Evolutionary conservation across 2,329 filamentous ascomycete species (phyloP), one percentile per base, ranked within the genome.

Genomic region (Fusarium xyrophilum): DNA sequence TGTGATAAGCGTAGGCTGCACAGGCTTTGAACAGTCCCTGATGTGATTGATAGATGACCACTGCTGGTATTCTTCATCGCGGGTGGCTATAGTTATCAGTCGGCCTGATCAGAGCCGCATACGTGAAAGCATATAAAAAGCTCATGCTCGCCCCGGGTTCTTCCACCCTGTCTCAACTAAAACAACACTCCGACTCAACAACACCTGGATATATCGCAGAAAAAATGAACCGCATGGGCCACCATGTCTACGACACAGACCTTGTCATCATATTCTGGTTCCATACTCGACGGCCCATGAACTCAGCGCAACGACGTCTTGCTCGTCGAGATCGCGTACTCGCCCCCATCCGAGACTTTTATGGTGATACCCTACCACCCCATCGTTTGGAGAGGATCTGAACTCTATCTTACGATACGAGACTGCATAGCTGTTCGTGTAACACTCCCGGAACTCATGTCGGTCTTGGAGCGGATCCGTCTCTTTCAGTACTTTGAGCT

Each of bases 101-200:
- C 14, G 7, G 3, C 14, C 15, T 15, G 6, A 33, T 33, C 9
- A 12, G 14, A 11, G 19, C 21, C n/a, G 6, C 11, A 17, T 11
- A 10, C 10, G 5, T 0, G 2, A 2, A 30, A 14, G 2, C 7
- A 17, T 21, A 46, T 30, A 30, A 21, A 17, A 21, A 7, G 14
- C 5, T 14, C 23, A 46, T 13, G 2, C 10, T 8, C 3, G 2
- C 0, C 19, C 0, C 5, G 4, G 4, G 1, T 17, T 17, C 43
- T 46, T 46, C n/a, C n/a, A 1, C n/a, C 10, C 10, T 3, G 17
- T 43, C 17, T 25, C 17, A 13, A 6, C 23, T 19, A 17, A 5
- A 46, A 2, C n/a, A 30, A 30, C 1, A 21, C 10, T 3, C 1
- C 5, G 6, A 21, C 10, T 12, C 5, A 3, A 5, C 10, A 21